A percentile compares a stretch with the other conserved stretches of the same genome.
phyloP scores from a whole-genome alignment of 1,284 basidiomycete genomes.

The Porogramme epimiltina region DNA sequence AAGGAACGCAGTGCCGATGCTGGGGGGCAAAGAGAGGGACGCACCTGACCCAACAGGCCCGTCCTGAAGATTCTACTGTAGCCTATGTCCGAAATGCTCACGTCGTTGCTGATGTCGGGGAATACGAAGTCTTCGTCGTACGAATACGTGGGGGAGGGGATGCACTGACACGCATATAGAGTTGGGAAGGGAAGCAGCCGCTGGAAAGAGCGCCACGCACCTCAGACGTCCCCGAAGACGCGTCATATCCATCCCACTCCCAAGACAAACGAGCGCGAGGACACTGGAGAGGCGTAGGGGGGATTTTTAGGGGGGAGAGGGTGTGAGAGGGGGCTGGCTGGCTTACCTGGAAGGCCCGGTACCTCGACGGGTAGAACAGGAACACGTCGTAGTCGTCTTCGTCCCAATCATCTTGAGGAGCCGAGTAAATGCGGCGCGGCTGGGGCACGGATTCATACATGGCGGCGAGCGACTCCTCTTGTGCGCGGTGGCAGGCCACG shows the following conservation, averaged over 20 bases:
- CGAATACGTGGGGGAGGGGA: slow-evolving; percentile 6
- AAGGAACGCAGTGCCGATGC: too few species aligned
- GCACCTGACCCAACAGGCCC: slow-evolving; percentile 17
- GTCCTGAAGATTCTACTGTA: slow-evolving; percentile 18
- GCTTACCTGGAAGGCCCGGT: slow-evolving; percentile 5
- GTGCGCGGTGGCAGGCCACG: neutral
- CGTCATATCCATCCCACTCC: neutral
- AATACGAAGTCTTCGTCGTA: slow-evolving; percentile 8
- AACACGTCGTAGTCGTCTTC: slow-evolving; percentile 18
- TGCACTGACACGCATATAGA: neutral
- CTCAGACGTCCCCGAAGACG: slow-evolving; percentile 3
- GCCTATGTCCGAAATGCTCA: slow-evolving; percentile 8
- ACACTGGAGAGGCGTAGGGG: neutral
- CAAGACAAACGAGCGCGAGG: neutral
- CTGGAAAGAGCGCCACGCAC: slow-evolving; percentile 1
- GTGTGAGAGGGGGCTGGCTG: neutral
- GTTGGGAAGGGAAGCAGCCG: neutral
- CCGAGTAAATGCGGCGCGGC: slow-evolving; percentile 1
- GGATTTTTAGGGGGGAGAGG: neutral
- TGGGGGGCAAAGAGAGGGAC: neutral
- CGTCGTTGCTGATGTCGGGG: slow-evolving; percentile 4
- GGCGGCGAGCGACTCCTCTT: neutral
- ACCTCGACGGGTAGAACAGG: slow-evolving; percentile 11
- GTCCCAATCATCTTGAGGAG: slow-evolving; percentile 4
- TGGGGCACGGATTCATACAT: slow-evolving; percentile 15